Evolutionary conservation across 306 rosid species (phyloP).

Genomic region (Quercus suber): DNA sequence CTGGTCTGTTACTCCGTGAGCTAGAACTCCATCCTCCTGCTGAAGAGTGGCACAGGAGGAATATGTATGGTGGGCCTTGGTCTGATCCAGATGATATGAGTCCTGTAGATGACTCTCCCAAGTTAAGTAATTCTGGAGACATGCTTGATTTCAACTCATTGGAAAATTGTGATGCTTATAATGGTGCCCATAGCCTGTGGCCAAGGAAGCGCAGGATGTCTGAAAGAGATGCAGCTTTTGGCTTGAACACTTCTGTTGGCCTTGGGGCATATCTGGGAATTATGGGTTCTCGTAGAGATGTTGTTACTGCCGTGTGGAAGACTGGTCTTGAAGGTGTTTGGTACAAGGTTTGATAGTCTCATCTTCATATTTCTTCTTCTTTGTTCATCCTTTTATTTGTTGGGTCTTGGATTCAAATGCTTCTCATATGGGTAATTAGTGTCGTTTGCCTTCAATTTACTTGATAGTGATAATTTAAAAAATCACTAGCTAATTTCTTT

Average conservation of each 20-base stretch:
- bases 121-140: conserved; percentile 51
- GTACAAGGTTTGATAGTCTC: conserved; percentile 73
- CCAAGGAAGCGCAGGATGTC: conserved; percentile 98
- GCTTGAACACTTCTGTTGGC: conserved; percentile 91
- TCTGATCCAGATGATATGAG: conserved; percentile 64
- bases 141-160: conserved; percentile 53
- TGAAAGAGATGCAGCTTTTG: conserved; percentile 99
- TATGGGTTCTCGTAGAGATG: conserved; percentile 99
- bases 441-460: neutral
- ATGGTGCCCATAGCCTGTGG: conserved; percentile 77
- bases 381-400: conserved; percentile 5
- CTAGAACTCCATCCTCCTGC: conserved; percentile 96
- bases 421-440: conserved; percentile 8
- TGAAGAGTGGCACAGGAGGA: conserved; percentile 93
- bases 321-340: conserved; percentile 97
- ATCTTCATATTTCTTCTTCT: neutral
- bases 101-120: conserved; percentile 56
- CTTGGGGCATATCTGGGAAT: conserved; percentile 95
- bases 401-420: conserved; percentile 8
- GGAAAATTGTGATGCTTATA: conserved; percentile 55
- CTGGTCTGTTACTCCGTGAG: conserved; percentile 88
- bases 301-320: conserved; percentile 94
- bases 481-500: neutral
- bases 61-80: conserved; percentile 90
- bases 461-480: neutral